Percentiles rank a stretch among this genome's conserved stretches.
phyloP scores from a whole-genome alignment of 2,329 filamentous ascomycete genomes.

The Zalaria sp. region DNA sequence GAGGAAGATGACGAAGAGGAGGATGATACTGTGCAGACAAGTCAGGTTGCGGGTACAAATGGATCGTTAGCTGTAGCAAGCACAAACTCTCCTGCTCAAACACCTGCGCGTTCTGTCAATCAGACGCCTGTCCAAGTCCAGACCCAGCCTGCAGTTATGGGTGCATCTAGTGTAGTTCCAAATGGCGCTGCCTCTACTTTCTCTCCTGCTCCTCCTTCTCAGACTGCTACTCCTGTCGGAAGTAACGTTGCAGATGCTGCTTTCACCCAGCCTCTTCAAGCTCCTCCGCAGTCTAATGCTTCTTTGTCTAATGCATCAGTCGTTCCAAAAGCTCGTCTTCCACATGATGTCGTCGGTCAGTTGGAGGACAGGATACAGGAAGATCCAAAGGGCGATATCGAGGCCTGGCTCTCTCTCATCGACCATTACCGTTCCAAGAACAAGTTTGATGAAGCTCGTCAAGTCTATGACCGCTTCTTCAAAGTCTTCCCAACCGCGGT shows the following conservation, averaged over 20 bases:
- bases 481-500: slow-evolving; percentile 82
- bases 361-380: slow-evolving; percentile 86
- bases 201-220: slow-evolving; percentile 17
- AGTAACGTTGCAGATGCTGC: slow-evolving; percentile 22
- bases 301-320: slow-evolving; percentile 10
- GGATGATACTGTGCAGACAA: slow-evolving; percentile 21
- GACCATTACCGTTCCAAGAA: slow-evolving; percentile 69
- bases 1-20: slow-evolving; percentile 49
- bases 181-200: slow-evolving; percentile 10
- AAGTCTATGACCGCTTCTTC: slow-evolving; percentile 74
- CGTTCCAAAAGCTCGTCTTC: slow-evolving; percentile 39
- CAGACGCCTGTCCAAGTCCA: slow-evolving; percentile 6
- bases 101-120: slow-evolving; percentile 3
- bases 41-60: slow-evolving; percentile 1
- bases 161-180: slow-evolving; percentile 5
- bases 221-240: slow-evolving; percentile 12
- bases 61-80: slow-evolving; percentile 7
- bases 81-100: slow-evolving; percentile 5
- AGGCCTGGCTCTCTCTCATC: slow-evolving; percentile 83
- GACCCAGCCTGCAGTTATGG: slow-evolving; percentile 4
- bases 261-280: slow-evolving; percentile 7
- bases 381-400: slow-evolving; percentile 82
- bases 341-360: slow-evolving; percentile 61
- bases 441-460: slow-evolving; percentile 67
- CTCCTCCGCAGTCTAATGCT: slow-evolving; percentile 8